Evolutionary conservation across 2,329 filamentous ascomycete genomes (phyloP), one percentile per base, ranked within the genome.

Genomic region (Zymoseptoria crescenta): DNA sequence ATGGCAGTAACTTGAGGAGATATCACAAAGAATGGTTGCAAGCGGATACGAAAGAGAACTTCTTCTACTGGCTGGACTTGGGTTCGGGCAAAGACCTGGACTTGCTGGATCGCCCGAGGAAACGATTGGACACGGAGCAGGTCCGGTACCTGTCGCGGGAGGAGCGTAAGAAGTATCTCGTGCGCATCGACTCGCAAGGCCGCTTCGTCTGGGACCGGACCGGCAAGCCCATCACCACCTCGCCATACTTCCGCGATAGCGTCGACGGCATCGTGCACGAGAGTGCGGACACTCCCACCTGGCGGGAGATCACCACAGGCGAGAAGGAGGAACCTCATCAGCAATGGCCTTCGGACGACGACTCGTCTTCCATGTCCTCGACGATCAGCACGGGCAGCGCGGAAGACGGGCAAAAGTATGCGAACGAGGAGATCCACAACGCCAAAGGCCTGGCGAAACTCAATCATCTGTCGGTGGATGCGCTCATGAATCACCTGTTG

Each of bases 1-100:
- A 96, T 69, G 92, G 91, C 3, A 87, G 86, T 56, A 95, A 94
- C 65, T 74, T 96, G 55, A 81, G 88, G 30, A 82, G 83, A 30
- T 96, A 96, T 67, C 92, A 96, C 69, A 83, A 85, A 60, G 84
- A 88, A 64, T 96, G 92, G 92, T 91, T 91, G 72, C 83, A 82
- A 61, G 79, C 84, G 1, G 79, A 88, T 28, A 93, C 90, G 0
- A 83, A 85, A 4, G 87, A 96, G 71, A 96, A 94, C 70, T 96
- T 92, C 80, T 96, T 96, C 73, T 93, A 91, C 75, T 96, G 92
- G 91, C 79, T 96, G 1, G 92, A 96, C 70, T 80, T 88, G 59
- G 92, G 92, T 4, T 86, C 87, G 54, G 92, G 92, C 0, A 84
- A 79, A 65, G 73, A 82, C 48, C 71, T 94, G 50, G 87, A 93